phyloP scores from a whole-genome alignment of 805 yeast species.

The Grigorovia jiainica region DNA sequence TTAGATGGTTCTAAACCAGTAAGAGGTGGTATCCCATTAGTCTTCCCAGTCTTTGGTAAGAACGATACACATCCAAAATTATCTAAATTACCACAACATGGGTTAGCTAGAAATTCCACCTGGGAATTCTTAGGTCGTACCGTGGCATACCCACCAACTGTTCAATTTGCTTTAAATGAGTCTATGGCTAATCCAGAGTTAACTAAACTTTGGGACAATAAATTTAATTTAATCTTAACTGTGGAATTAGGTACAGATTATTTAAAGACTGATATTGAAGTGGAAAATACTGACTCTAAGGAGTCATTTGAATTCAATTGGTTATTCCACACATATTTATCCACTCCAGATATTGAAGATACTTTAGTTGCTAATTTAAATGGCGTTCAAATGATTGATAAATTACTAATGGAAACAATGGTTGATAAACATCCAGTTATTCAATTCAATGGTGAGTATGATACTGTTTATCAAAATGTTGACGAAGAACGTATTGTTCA shows the following conservation, averaged over 20 bases:
- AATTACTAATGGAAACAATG: slow-evolving; percentile 53
- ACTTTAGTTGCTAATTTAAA: slow-evolving; percentile 68
- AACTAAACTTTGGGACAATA: slow-evolving; percentile 51
- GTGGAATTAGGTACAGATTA: slow-evolving; percentile 49
- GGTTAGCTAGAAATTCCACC: slow-evolving; percentile 79
- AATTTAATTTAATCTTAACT: slow-evolving; percentile 70
- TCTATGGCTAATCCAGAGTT: slow-evolving; percentile 63
- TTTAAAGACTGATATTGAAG: slow-evolving; percentile 62
- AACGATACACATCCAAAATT: slow-evolving; percentile 49
- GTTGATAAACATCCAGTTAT: slow-evolving; percentile 68
- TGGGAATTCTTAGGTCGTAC: slow-evolving; percentile 96
- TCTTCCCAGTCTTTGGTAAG: slow-evolving; percentile 89
- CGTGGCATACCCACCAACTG: slow-evolving; percentile 57
- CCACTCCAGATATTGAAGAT: slow-evolving; percentile 68
- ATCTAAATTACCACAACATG: slow-evolving; percentile 81
- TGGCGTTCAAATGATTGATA: slow-evolving; percentile 68
- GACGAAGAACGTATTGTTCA: slow-evolving; percentile 47
- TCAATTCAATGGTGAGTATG: slow-evolving; percentile 68
- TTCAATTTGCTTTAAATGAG: slow-evolving; percentile 86
- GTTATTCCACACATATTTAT: slow-evolving; percentile 87
- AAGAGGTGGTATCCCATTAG: slow-evolving; percentile 94
- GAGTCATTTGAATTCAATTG: slow-evolving; percentile 75
- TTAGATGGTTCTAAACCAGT: slow-evolving; percentile 91
- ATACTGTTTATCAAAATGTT: slow-evolving; percentile 68
- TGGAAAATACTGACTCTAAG: slow-evolving; percentile 53